Evolutionary conservation across 2,329 filamentous ascomycete species (phyloP), one percentile per base, ranked within the genome.

Genomic region (Alternaria arborescens): DNA sequence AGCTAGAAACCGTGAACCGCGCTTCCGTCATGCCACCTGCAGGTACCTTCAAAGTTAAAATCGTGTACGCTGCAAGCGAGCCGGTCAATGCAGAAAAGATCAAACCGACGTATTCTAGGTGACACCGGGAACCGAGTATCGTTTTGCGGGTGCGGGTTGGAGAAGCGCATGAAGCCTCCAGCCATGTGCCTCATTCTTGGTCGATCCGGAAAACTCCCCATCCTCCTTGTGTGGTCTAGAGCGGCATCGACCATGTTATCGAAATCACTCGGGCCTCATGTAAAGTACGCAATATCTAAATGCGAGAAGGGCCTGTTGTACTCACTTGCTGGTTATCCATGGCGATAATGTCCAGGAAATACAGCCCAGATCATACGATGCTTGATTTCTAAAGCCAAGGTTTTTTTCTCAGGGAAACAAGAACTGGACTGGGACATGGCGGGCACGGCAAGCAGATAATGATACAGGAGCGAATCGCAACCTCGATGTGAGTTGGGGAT

Each of bases 11-110:
- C 36, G 30, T 38, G 32, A 50, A 36, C 20, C 20, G 20, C 32
- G 6, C 46, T 38, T 26, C 46, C 20, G 20, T 10, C 32, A 50
- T 50, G 34, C 40, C 18, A 41, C 4, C 46, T 48, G 46, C 46
- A 48, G 46, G 46, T 48, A 48, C 46, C 14, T 34, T 36, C 44
- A 48, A 48, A 48, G 28, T 48, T n/a, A 22, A 34, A 48, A 48
- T 48, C 18, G 20, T 30, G 46, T 34, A 48, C 22, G 41, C 12
- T n/a, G 12, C 46, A 36, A 24, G 30, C 46, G 18, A 48, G 22
- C 12, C 24, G 46, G 46, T 18, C 46, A 22, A 50, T 36, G 46
- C 46, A 50, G 30, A 14, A 50, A 30, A 18, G 10, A 20, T 36
- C 46, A 36, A 50, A 38, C 46, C 46, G 30, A 36, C 20, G 32